Evolutionary conservation across 192 early-diverging fungal genomes (phyloP), one percentile per base, ranked within the genome.

Genomic region (Coemansia sp.): DNA sequence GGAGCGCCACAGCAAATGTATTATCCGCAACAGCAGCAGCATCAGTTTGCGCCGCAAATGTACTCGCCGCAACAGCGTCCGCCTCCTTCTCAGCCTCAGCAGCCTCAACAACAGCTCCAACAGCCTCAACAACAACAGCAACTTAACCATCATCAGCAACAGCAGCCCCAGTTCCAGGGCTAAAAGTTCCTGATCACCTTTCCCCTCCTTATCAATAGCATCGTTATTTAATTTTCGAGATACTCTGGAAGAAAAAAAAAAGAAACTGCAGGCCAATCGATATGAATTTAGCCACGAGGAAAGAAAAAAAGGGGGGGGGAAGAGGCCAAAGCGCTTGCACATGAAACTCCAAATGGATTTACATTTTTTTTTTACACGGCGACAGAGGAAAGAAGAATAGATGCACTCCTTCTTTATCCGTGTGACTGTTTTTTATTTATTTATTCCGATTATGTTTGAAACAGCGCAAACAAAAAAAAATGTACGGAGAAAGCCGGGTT

Each of bases 11-110:
- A 56, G 33, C 55, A 56, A 29, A 56, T 56, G 55, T 44, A 56
- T n/a, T 44, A 56, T n/a, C 55, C 55, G 19, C 45, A 50, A 10
- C 69, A 60, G 58, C 54, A 21, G 5, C 69, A 60, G 58, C 54
- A 21, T 11, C 50, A 52, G 50, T 30, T 28, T 29, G 27, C 24
- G 23, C 48, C 22, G 23, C 48, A 50, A 3, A 50, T 50, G 24
- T 50, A 50, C 48, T 43, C 64, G 67, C 48, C 64, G 67, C 28
- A 68, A 69, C 57, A 58, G 55, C 28, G 69, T 69, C 70, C 50
- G 64, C 67, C 27, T 60, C 74, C 23, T 46, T 54, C 56, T 62
- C 55, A 58, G 55, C 51, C 63, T 62, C 62, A 35, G 42, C 52
- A 65, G 51, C 58, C 49, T 47, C 28, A 18, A 19, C 59, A 58